phyloP scores from a whole-genome alignment of 108 stramenopile genomes.

The Skeletonema menzelii region DNA sequence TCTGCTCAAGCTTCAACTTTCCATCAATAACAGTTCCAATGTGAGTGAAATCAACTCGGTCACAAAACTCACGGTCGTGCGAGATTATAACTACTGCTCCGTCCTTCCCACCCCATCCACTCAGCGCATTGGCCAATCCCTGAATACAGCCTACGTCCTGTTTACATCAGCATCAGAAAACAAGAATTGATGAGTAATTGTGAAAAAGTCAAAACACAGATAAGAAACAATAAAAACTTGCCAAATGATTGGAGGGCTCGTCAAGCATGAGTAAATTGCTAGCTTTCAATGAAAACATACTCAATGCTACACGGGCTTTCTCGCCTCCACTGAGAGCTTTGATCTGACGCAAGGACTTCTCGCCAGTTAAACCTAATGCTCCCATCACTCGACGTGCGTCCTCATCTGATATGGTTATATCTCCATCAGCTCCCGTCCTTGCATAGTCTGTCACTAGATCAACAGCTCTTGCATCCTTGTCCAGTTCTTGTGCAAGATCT shows the following conservation, averaged over 20 bases:
- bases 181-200: too few species aligned
- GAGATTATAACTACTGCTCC: conserved; percentile 81
- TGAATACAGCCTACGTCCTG: conserved; percentile 32
- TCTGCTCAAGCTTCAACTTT: conserved; percentile 50
- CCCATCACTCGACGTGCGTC: conserved; percentile 63
- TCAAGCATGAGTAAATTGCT: conserved; percentile 63
- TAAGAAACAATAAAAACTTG: not conserved
- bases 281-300: conserved; percentile 69
- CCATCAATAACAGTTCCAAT: conserved; percentile 74
- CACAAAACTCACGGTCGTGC: conserved; percentile 80
- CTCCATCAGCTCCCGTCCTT: conserved; percentile 47
- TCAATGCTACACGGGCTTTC: conserved; percentile 70
- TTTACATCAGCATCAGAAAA: too few species aligned
- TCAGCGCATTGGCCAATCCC: conserved; percentile 63
- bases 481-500: conserved; percentile 80
- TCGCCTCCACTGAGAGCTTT: conserved; percentile 64
- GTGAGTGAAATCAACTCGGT: conserved; percentile 71
- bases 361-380: conserved; percentile 63
- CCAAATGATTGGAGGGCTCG: conserved; percentile 34
- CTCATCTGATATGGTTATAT: conserved; percentile 62
- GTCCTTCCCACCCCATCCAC: conserved; percentile 57
- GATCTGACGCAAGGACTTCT: conserved; percentile 19
- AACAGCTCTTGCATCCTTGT: conserved; percentile 51
- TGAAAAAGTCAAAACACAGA: too few species aligned
- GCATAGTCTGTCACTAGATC: conserved; percentile 64